Percentiles rank a stretch among this genome's conserved stretches.
These are phyloP conservation scores for Aspergillus neotritici DNA, from an alignment of 2,329 filamentous ascomycete genomes.

Conservation along the genomic window DNA sequence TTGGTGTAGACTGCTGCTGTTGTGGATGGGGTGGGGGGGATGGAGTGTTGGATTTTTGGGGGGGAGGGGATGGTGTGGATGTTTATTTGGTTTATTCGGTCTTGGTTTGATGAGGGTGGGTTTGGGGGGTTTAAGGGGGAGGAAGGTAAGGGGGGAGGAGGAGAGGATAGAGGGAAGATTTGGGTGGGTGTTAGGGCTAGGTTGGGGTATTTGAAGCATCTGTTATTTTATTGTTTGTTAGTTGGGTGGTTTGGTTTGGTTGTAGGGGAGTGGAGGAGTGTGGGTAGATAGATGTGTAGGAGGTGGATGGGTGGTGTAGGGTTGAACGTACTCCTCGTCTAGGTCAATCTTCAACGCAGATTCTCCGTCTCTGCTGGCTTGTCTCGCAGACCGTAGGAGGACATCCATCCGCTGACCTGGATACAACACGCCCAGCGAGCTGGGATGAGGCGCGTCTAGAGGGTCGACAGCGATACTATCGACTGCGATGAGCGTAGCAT, in stretches of 20 bases:
- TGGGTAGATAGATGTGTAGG: not conserved
- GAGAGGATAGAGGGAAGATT: conserved; percentile 31
- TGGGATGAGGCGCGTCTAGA: conserved; percentile 12
- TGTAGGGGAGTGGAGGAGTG: too few relatives aligned
- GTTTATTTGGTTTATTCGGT: conserved; percentile 16
- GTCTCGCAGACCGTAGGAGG: conserved; percentile 21
- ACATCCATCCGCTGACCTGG: conserved; percentile 45
- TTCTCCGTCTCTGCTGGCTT: not conserved
- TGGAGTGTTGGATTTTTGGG: conserved; percentile 19
- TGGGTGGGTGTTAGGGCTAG: conserved; percentile 37
- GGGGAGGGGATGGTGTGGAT: conserved; percentile 23
- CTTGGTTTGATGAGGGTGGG: not conserved
- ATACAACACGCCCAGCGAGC: conserved; percentile 38
- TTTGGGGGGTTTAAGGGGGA: not conserved
- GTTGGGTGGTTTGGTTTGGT: not conserved
- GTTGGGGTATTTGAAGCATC: conserved; percentile 44
- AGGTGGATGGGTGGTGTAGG: not conserved
- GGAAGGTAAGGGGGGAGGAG: not conserved
- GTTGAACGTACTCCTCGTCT: conserved; percentile 32
- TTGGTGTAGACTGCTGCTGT: conserved; percentile 44
- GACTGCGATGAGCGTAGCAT: conserved; percentile 34
- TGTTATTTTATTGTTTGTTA: conserved; percentile 9
- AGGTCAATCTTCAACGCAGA: conserved; percentile 29
- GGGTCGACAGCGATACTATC: conserved; percentile 36
- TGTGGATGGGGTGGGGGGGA: conserved; percentile 28